Evolutionary conservation across 768 basidiomycete genomes (phyloP), one percentile per base, ranked within the genome.

Genomic region (Exsudoporus frostii): DNA sequence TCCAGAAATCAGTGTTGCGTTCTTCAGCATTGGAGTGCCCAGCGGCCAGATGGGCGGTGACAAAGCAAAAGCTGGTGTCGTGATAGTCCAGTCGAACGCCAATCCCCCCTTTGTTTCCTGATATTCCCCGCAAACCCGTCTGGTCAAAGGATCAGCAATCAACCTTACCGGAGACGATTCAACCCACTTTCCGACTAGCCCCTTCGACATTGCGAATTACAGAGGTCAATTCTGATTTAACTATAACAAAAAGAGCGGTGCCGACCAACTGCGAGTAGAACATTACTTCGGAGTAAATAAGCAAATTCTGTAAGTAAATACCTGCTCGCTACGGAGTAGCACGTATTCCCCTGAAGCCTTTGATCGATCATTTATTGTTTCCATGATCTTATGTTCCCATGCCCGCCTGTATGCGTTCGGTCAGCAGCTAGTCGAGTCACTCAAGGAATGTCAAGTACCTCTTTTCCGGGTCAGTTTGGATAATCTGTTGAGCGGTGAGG

Each of bases 31-130:
- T 96, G 7, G 80, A 65, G 64, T 97, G 94, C 7, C 97, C 97
- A n/a, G 97, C 95, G 15, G 97, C 95, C 38, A 98, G 79, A 70
- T 98, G 97, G 4, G 92, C 92, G 9, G 96, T 98, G 56, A 99
- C 69, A 73, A 98, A 95, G 72, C 97, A 99, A 63, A 98, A 88
- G 51, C 82, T 88, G 9, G 95, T 90, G 65, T 95, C 93, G 59
- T 90, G 79, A 62, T 91, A 92, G 27, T 98, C 90, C 46, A 99
- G 75, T 13, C 97, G 86, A 57, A 99, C 92, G 7, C 88, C 94
- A 13, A 96, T 90, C 2, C 93, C 97, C 19, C 97, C 97, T 74
- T 99, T 96, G 74, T 96, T 96, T 27, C 94, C 97, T 1, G 93
- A 93, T 83, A 98, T 93, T 13, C 97, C 97, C 32, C 88, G 80